Base-by-base conservation (phyloP, 2,329 filamentous ascomycete genomes). In the Aphanoascus verrucosus region DNA sequence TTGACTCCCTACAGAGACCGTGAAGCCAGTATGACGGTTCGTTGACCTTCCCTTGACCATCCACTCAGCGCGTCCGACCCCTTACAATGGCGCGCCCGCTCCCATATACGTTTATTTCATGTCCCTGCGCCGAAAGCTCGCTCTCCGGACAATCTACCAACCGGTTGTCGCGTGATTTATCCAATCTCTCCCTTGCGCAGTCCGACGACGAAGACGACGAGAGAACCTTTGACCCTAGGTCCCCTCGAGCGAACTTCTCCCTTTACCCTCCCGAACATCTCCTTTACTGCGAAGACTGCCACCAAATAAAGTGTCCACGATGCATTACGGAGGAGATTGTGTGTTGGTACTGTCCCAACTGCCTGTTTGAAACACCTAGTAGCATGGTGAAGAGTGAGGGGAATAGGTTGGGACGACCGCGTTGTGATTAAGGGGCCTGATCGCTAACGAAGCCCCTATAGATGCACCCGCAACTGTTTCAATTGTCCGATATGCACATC, bases 261-360 rank as follows among this genome's bases (percentile, higher is more conserved):
- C 77, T 98, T 32, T 96, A 91, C 65, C 91, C 93, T 0, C 82
- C 96, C 43, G 91, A 97, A 65, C 84, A 96, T 66, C 80, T 98
- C 23, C 79, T 97, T 40, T 98, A 94, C 74, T 98, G 93, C 74
- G 91, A 95, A 66, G 93, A 97, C 67, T 98, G 93, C 69, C 88
- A 94, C 67, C 86, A 95, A 69, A 94, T 97, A 57, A 86, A 93
- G 61, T 98, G 93, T 67, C 87, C 88, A 5, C 79, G 89, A 72
- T 98, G 93, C 65, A 86, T 94, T 52, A 81, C 84, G 46, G 93
- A 98, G 66, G 93, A 98, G 72, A 89, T 95, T 53, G 83, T 94
- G 46, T 93, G 88, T 52, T 96, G 89, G 77, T 98, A 88, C 70
- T 98, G 93, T 64, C 93, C 93, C 4, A 91, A 83, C 67, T 98